Conservation (phyloP, 1,139 yeast species). For the Suhomyces choctaworum region DNA sequence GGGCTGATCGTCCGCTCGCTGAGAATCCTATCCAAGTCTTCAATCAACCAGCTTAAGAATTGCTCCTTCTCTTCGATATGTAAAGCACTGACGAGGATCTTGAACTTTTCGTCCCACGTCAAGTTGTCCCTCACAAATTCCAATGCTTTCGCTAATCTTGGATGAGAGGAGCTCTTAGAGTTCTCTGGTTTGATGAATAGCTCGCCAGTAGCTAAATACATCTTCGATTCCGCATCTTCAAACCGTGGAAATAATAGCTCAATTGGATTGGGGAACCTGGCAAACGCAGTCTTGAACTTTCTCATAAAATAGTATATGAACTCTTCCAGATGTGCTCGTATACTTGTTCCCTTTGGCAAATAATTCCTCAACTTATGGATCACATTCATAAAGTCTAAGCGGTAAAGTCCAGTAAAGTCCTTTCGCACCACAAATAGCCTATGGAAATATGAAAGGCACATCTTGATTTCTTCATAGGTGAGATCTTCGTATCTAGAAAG, state of each 20-base stretch:
- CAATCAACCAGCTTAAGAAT: conserved; percentile 45
- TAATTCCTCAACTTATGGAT: conserved; percentile 33
- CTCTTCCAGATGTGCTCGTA: conserved; percentile 61
- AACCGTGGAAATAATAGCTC: conserved; percentile 71
- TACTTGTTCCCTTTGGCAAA: conserved; percentile 36
- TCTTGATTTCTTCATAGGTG: conserved; percentile 58
- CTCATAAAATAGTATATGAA: conserved; percentile 70
- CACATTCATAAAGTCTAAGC: conserved; percentile 69
- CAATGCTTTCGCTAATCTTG: conserved; percentile 35
- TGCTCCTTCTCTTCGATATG: conserved; percentile 45
- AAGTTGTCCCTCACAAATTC: conserved; percentile 39
- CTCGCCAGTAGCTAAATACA: conserved; percentile 55
- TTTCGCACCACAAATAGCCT: conserved; percentile 62
- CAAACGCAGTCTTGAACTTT: conserved; percentile 51
- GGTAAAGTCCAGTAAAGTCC: conserved; percentile 61
- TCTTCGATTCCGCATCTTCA: conserved; percentile 41
- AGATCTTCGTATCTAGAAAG: conserved; percentile 62
- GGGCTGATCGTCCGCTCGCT: conserved; percentile 23
- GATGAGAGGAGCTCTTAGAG: conserved; percentile 18
- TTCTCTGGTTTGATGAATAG: conserved; percentile 28
- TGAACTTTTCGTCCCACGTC: conserved; percentile 37
- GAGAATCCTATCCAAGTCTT: conserved; percentile 36
- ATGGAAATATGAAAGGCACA: conserved; percentile 70
- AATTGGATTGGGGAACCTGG: conserved; percentile 58
- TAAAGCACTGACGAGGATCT: conserved; percentile 51